A percentile compares a stretch with the other conserved stretches of the same genome.
Evolutionary conservation across 2,329 filamentous ascomycete species (phyloP).

Genomic region (Aureobasidium namibiae): DNA sequence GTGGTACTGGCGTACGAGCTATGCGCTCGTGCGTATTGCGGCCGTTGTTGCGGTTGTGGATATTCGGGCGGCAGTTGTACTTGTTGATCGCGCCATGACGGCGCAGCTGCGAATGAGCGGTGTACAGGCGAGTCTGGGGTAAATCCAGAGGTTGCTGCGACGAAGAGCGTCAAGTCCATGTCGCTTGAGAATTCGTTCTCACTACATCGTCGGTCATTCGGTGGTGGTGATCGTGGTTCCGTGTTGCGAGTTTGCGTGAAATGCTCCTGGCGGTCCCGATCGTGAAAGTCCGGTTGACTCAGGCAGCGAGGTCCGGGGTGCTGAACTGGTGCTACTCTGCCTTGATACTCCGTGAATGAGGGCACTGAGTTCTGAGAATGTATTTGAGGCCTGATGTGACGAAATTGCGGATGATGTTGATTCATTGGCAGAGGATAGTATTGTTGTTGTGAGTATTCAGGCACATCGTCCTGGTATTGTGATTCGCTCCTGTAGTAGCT

Average conservation of each 20-base stretch:
- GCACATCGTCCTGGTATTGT: background rate
- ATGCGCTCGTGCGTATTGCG: slow-evolving; percentile 19
- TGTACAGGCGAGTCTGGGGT: slow-evolving; percentile 16
- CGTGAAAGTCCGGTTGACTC: slow-evolving; percentile 2
- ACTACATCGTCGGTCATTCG: background rate
- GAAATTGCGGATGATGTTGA: background rate
- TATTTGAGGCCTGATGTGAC: background rate
- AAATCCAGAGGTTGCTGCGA: slow-evolving; percentile 25
- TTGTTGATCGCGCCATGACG: slow-evolving; percentile 1
- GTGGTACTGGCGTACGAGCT: background rate
- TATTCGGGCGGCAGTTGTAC: background rate
- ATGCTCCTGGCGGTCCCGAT: background rate
- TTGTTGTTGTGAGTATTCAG: background rate
- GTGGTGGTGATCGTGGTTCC: background rate
- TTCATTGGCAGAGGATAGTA: background rate
- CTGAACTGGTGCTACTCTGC: slow-evolving; percentile 1
- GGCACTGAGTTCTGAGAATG: slow-evolving; percentile 1
- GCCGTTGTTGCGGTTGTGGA: slow-evolving; percentile 6
- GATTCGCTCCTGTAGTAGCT: background rate
- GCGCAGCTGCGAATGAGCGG: background rate
- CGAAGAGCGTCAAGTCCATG: slow-evolving; percentile 25
- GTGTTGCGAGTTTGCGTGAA: no score
- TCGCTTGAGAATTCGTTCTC: slow-evolving; percentile 19
- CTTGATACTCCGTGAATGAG: slow-evolving; percentile 8
- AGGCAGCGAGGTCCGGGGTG: background rate